These are phyloP conservation scores for Crucibulum laeve DNA, from an alignment of 768 basidiomycete species.

Conservation along the genomic window DNA sequence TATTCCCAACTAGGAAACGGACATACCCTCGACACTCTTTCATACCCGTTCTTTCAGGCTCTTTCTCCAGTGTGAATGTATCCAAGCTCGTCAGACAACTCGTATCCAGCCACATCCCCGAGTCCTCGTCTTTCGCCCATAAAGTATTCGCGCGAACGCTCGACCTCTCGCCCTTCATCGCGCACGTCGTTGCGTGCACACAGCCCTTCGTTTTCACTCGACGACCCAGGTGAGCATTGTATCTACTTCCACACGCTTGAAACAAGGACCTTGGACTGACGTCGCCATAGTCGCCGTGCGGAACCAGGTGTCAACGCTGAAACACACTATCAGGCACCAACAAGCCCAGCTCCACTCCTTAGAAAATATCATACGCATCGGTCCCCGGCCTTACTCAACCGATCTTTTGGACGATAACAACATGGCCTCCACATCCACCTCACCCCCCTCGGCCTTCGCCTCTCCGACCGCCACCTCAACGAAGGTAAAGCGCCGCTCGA, in stretches of 20 bases:
- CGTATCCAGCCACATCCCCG: conserved; percentile 7
- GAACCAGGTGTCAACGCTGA: conserved; percentile 76
- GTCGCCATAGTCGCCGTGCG: conserved; percentile 58
- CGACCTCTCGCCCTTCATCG: conserved; percentile 39
- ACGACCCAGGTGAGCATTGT: conserved; percentile 59
- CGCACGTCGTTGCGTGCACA: conserved; percentile 40
- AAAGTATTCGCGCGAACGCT: conserved; percentile 27
- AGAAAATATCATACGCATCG: conserved; percentile 64
- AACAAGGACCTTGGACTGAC: conserved; percentile 13
- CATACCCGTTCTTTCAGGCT: too few relatives aligned
- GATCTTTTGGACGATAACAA: conserved; percentile 15
- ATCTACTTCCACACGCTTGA: conserved; percentile 4
- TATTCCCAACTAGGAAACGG: too few relatives aligned
- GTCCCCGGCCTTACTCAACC: conserved; percentile 57
- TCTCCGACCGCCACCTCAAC: conserved; percentile 27
- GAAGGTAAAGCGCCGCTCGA: conserved; percentile 59
- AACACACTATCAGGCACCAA: conserved; percentile 80
- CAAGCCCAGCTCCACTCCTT: conserved; percentile 73
- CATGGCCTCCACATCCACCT: conserved; percentile 24
- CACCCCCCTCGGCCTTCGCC: conserved; percentile 17
- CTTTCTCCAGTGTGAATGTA: conserved; percentile 24
- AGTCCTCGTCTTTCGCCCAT: conserved; percentile 23
- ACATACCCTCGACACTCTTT: too few relatives aligned
- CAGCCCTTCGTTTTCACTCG: conserved; percentile 53
- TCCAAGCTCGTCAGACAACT: conserved; percentile 17